A percentile compares a stretch with the other conserved stretches of the same genome.
These are phyloP conservation scores for Phoma sp. DNA, from an alignment of 2,329 filamentous ascomycete genomes.

Conservation along the genomic window DNA sequence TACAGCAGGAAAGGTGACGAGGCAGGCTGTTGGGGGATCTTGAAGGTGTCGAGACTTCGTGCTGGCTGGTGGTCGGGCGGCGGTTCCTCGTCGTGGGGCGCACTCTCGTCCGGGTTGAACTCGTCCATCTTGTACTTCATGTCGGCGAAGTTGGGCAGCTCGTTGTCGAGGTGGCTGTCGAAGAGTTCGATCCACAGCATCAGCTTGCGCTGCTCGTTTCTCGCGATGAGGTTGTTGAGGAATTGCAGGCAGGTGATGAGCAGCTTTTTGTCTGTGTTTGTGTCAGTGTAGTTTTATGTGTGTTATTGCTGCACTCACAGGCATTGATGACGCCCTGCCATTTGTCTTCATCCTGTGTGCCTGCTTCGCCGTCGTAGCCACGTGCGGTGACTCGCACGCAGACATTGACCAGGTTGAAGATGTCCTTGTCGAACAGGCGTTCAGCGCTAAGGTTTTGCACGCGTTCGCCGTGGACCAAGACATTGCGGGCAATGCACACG, in stretches of 20 bases:
- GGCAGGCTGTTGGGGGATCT: constrained; percentile 47
- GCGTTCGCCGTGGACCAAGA: constrained; percentile 65
- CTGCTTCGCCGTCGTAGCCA: constrained; percentile 69
- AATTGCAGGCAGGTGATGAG: constrained; percentile 71
- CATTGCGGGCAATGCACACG: constrained; percentile 66
- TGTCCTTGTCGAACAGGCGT: constrained; percentile 65
- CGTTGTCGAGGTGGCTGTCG: constrained; percentile 59
- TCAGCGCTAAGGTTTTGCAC: constrained; percentile 69
- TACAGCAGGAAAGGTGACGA: constrained; percentile 51
- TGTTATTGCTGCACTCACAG: constrained; percentile 40
- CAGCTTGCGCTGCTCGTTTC: constrained; percentile 69
- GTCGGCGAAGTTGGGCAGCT: constrained; percentile 45
- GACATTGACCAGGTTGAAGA: constrained; percentile 67
- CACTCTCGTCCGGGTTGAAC: constrained; percentile 28
- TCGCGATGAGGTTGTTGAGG: constrained; percentile 69
- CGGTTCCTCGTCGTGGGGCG: constrained; percentile 15
- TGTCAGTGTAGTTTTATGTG: constrained; percentile 10
- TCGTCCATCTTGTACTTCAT: constrained; percentile 48
- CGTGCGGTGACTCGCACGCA: constrained; percentile 69
- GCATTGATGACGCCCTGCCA: constrained; percentile 71
- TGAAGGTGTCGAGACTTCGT: constrained; percentile 39
- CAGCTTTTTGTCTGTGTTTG: constrained; percentile 61
- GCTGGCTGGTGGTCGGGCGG: constrained; percentile 22
- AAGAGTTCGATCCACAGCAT: constrained; percentile 71
- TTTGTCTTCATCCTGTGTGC: constrained; percentile 66